These are phyloP conservation scores for Bacterosira constricta DNA, from an alignment of 108 stramenopile species.

Conservation along the genomic window DNA sequence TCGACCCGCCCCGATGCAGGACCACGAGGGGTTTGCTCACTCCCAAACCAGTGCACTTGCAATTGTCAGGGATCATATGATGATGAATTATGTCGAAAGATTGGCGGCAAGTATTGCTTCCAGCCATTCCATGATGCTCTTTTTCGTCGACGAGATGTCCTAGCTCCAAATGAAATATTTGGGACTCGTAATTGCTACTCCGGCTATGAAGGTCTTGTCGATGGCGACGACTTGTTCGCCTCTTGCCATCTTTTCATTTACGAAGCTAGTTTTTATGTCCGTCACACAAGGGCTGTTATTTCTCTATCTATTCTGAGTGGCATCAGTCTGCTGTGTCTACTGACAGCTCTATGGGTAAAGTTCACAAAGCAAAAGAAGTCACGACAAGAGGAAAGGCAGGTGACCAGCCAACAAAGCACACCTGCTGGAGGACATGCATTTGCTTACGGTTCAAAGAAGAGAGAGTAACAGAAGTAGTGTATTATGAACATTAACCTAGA, in stretches of 20 bases:
- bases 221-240: slow-evolving; percentile 65
- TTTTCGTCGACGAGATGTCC: slow-evolving; percentile 51
- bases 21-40: slow-evolving; percentile 75
- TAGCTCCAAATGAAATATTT: slow-evolving; percentile 68
- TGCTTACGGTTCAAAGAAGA: slow-evolving; percentile 1
- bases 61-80: slow-evolving; percentile 60
- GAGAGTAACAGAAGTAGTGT: not conserved
- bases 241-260: slow-evolving; percentile 85
- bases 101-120: slow-evolving; percentile 50
- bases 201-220: slow-evolving; percentile 77
- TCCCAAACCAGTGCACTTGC: slow-evolving; percentile 85
- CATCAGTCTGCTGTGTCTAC: not conserved
- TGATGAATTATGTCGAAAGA: slow-evolving; percentile 43
- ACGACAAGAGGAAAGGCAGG: not conserved
- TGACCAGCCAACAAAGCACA: not conserved
- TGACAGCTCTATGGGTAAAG: not conserved
- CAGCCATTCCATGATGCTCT: slow-evolving; percentile 68
- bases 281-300: slow-evolving; percentile 47
- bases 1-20: slow-evolving; percentile 8
- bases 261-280: slow-evolving; percentile 58
- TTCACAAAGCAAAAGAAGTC: not conserved
- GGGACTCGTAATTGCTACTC: slow-evolving; percentile 68
- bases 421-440: no score
- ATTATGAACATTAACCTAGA: not conserved
- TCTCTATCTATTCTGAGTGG: not conserved